A percentile compares a stretch with the other conserved stretches of the same genome.
These are phyloP conservation scores for Voacanga thouarsii DNA, from an alignment of 257 asterid genomes.

Conservation along the genomic window DNA sequence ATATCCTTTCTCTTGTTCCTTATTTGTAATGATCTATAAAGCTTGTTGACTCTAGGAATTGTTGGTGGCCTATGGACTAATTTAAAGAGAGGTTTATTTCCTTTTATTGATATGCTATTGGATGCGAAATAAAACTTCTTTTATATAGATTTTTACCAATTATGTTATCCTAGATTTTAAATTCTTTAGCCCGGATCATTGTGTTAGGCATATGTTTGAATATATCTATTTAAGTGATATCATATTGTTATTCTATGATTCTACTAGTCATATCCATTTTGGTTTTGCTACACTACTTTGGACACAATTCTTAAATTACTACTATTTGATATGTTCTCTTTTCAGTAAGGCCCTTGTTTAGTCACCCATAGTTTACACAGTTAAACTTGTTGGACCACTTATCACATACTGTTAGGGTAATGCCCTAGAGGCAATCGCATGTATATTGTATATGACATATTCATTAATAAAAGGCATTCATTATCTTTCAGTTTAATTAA, in stretches of 20 bases:
- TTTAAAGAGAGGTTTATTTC: constrained; percentile 95
- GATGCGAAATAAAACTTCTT: constrained; percentile 73
- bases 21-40: constrained; percentile 14
- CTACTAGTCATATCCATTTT: background rate
- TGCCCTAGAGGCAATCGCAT: no score
- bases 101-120: constrained; percentile 89
- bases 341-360: background rate
- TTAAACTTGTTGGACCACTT: background rate
- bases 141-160: background rate
- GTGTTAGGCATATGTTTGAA: no score
- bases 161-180: background rate
- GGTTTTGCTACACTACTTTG: background rate
- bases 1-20: background rate
- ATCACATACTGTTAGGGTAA: background rate
- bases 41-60: constrained; percentile 64
- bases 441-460: no score
- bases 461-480: no score
- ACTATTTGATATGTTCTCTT: background rate
- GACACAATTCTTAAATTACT: background rate
- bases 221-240: background rate
- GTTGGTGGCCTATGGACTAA: constrained; percentile 98
- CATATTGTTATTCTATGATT: background rate
- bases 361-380: background rate
- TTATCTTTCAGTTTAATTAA: no score
- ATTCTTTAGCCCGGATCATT: background rate